Conservation (phyloP, 768 basidiomycete genomes). For the Tulasnella sp. region DNA sequence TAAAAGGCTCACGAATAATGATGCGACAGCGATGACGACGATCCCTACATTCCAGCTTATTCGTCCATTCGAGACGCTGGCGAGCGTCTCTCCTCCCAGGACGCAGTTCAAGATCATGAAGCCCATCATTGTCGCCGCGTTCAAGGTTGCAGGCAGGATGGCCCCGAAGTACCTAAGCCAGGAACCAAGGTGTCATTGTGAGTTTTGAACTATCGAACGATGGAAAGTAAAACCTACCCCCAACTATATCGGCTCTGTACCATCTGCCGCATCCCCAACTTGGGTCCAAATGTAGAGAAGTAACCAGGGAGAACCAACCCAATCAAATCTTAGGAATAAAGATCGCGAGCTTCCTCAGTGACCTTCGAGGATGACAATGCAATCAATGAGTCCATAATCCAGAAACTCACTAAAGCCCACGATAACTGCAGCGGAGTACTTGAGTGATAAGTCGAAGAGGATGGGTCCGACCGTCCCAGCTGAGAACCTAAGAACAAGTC, state of each 20-base stretch:
- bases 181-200: not conserved
- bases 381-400: no score
- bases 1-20: conserved; percentile 41
- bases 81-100: conserved; percentile 56
- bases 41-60: conserved; percentile 63
- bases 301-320: conserved; percentile 49
- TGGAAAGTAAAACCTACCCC: conserved; percentile 37
- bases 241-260: conserved; percentile 55
- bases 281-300: conserved; percentile 66
- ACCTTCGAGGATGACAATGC: no score
- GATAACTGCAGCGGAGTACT: conserved; percentile 54
- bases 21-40: conserved; percentile 59
- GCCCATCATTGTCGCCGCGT: conserved; percentile 49
- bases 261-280: conserved; percentile 74
- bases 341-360: no score
- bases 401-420: conserved; percentile 41
- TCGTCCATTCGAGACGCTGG: conserved; percentile 41
- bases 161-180: conserved; percentile 12
- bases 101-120: conserved; percentile 60
- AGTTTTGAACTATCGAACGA: conserved; percentile 21
- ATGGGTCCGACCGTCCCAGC: conserved; percentile 57
- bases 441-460: conserved; percentile 48
- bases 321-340: conserved; percentile 41
- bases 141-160: conserved; percentile 30
- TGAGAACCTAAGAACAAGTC: conserved; percentile 40